A percentile compares a stretch with the other conserved stretches of the same genome.
These are phyloP conservation scores for Lathyrus oleraceus DNA, from an alignment of 306 rosid genomes.

Conservation along the genomic window DNA sequence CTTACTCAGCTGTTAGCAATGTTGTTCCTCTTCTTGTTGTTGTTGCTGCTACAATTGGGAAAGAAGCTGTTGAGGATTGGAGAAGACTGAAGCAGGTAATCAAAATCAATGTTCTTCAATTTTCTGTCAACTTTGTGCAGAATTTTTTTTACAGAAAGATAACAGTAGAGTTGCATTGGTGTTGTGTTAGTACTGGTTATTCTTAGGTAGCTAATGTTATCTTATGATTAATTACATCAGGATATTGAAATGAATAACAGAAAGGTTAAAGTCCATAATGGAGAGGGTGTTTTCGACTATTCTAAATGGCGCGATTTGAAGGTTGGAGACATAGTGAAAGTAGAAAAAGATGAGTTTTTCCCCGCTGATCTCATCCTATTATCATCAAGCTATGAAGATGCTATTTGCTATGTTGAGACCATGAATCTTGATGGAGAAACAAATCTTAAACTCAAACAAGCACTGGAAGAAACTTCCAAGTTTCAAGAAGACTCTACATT, in stretches of 20 bases:
- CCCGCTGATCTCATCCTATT: conserved; percentile 92
- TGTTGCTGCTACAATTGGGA: conserved; percentile 76
- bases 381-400: conserved; percentile 85
- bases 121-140: not conserved
- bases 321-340: conserved; percentile 81
- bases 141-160: too few species aligned
- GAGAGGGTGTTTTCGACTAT: conserved; percentile 56
- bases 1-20: conserved; percentile 71
- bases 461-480: conserved; percentile 64
- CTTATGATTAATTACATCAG: conserved; percentile 45
- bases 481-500: conserved; percentile 63
- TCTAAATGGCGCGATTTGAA: conserved; percentile 77
- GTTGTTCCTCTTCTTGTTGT: conserved; percentile 84
- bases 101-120: conserved; percentile 17
- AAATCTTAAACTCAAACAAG: conserved; percentile 78
- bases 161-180: too few species aligned
- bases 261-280: conserved; percentile 57
- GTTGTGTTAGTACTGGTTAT: not conserved
- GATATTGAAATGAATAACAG: conserved; percentile 92
- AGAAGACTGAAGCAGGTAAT: conserved; percentile 77
- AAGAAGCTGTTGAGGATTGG: conserved; percentile 86
- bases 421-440: conserved; percentile 93
- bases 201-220: conserved; percentile 35
- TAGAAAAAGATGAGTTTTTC: conserved; percentile 79
- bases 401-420: conserved; percentile 90